A percentile compares a stretch with the other conserved stretches of the same genome.
These are phyloP conservation scores for Aspergillus costaricaensis DNA, from an alignment of 2,329 filamentous ascomycete species.

Conservation along the genomic window DNA sequence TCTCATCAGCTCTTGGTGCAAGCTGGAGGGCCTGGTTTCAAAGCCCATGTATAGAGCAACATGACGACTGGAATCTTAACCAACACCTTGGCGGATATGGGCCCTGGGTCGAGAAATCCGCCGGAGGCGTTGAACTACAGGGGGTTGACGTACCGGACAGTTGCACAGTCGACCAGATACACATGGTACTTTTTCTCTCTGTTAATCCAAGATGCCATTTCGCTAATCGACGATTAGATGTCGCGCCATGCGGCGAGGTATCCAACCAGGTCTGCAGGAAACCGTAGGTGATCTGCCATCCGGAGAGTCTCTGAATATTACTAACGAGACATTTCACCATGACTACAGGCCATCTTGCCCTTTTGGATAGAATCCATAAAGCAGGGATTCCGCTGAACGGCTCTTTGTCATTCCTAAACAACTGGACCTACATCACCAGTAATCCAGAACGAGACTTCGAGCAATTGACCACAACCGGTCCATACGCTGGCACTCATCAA, in stretches of 20 bases:
- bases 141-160: constrained; percentile 49
- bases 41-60: constrained; percentile 9
- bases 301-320: neutral
- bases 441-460: constrained; percentile 50
- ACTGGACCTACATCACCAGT: constrained; percentile 58
- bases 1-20: constrained; percentile 13
- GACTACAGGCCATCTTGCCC: constrained; percentile 47
- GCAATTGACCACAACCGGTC: constrained; percentile 57
- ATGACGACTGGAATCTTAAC: constrained; percentile 50
- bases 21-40: constrained; percentile 27
- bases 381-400: constrained; percentile 48
- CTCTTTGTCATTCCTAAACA: constrained; percentile 56
- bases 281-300: constrained; percentile 44
- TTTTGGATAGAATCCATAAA: constrained; percentile 51
- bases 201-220: neutral
- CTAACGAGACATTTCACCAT: neutral
- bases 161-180: constrained; percentile 59
- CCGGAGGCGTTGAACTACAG: constrained; percentile 35
- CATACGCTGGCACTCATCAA: constrained; percentile 57
- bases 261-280: constrained; percentile 54
- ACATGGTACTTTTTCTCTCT: constrained; percentile 50
- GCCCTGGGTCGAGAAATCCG: constrained; percentile 56
- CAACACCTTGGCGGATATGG: constrained; percentile 59
- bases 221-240: constrained; percentile 43
- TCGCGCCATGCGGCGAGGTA: constrained; percentile 61